A percentile compares a stretch with the other conserved stretches of the same genome.
Evolutionary conservation across 2,329 filamentous ascomycete genomes (phyloP).

Genomic region (Capronia coronata): DNA sequence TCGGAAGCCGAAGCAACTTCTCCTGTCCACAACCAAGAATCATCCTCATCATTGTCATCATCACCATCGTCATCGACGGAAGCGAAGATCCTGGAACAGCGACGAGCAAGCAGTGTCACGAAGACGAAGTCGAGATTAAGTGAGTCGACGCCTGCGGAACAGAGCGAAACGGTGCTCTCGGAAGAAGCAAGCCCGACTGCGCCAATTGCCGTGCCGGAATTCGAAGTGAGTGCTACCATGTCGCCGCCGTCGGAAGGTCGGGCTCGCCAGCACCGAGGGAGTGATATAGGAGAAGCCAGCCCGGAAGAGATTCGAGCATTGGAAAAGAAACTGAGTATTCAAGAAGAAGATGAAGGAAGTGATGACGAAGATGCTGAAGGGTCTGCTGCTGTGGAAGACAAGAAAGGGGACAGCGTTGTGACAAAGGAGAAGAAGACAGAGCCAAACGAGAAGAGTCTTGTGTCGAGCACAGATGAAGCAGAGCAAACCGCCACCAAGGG

Average conservation of each 20-base stretch:
- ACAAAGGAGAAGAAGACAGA: conserved; percentile 5
- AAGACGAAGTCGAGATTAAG: conserved; percentile 17
- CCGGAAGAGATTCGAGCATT: conserved; percentile 28
- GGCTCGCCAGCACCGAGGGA: conserved; percentile 33
- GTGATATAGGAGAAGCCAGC: conserved; percentile 34
- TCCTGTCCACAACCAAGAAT: conserved; percentile 10
- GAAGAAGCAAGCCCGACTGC: conserved; percentile 1
- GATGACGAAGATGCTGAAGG: conserved; percentile 17
- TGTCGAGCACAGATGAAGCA: conserved; percentile 17
- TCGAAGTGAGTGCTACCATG: conserved; percentile 9
- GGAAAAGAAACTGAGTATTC: conserved; percentile 31
- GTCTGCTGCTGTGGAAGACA: too few species aligned
- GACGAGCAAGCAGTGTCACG: conserved; percentile 17
- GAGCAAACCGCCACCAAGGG: conserved; percentile 20
- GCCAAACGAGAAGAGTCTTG: not conserved
- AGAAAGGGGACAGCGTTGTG: too few species aligned
- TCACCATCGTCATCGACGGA: conserved; percentile 19
- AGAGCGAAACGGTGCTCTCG: conserved; percentile 15
- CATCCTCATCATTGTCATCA: conserved; percentile 17
- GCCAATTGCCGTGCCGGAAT: conserved; percentile 8
- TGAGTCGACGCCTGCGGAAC: conserved; percentile 20
- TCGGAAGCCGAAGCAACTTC: conserved; percentile 21
- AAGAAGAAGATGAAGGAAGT: conserved; percentile 25
- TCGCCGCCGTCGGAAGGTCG: conserved; percentile 13
- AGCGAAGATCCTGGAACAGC: conserved; percentile 20